These are phyloP conservation scores for Vitis hybrid DNA, from an alignment of 177 flowering plant genomes.

Conservation along the genomic window DNA sequence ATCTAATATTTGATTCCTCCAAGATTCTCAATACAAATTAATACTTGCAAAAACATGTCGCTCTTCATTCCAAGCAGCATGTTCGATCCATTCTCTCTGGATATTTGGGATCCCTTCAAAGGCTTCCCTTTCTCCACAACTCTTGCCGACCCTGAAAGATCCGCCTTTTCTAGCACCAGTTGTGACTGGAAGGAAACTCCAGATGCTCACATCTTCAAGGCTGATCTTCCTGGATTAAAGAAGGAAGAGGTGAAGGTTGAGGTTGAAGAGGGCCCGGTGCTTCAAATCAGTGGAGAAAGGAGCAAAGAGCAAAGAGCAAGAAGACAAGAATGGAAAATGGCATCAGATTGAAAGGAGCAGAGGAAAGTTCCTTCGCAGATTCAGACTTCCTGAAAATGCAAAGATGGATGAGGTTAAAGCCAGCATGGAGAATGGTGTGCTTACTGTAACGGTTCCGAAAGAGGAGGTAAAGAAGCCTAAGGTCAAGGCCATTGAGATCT, in stretches of 20 bases:
- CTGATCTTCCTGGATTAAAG: slow-evolving; percentile 31
- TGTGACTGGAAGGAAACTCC: slow-evolving; percentile 43
- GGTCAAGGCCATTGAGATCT: slow-evolving; percentile 29
- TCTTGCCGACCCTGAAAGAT: slow-evolving; percentile 5
- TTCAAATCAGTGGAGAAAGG: slow-evolving; percentile 39
- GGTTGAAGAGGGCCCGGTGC: slow-evolving; percentile 32
- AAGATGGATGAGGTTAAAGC: slow-evolving; percentile 32
- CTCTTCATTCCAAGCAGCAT: slow-evolving; percentile 19
- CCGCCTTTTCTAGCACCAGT: slow-evolving; percentile 20
- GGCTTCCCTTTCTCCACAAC: slow-evolving; percentile 8
- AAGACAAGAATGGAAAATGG: slow-evolving; percentile 33
- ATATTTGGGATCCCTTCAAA: slow-evolving; percentile 36
- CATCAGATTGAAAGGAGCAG: slow-evolving; percentile 26
- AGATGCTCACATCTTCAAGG: slow-evolving; percentile 36
- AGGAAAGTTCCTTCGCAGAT: slow-evolving; percentile 29
- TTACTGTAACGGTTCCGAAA: slow-evolving; percentile 31
- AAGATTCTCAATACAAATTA: too few species aligned
- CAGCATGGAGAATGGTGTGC: slow-evolving; percentile 29
- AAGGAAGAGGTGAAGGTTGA: slow-evolving; percentile 41
- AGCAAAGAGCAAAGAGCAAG: slow-evolving; percentile 28
- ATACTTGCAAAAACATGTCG: too few species aligned
- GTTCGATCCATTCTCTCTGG: slow-evolving; percentile 35
- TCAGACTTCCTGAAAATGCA: slow-evolving; percentile 36
- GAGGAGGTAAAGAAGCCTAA: slow-evolving; percentile 26
- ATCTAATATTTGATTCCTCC: too few species aligned